phyloP scores from a whole-genome alignment of 164 flowering plant species.

The Vitis cinerea region DNA sequence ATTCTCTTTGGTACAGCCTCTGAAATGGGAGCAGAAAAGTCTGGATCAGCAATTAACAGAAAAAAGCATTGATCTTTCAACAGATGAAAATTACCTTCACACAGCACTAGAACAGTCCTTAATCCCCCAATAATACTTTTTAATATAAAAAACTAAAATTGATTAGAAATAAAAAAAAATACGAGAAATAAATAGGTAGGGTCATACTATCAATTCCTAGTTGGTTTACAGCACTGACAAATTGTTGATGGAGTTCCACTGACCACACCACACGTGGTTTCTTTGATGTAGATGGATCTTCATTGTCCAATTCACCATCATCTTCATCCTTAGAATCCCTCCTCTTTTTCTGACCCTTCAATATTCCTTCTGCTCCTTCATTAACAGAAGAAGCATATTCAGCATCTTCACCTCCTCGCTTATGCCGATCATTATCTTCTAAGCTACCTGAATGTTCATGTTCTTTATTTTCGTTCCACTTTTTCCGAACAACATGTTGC shows the following conservation, averaged over 20 bases:
- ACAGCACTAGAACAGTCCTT: not conserved
- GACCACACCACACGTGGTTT: conserved; percentile 97
- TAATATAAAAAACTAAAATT: not conserved
- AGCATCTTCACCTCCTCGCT: conserved; percentile 46
- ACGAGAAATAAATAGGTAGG: conserved; percentile 6
- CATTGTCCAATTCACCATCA: conserved; percentile 62
- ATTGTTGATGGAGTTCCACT: conserved; percentile 85
- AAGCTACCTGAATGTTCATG: conserved; percentile 54
- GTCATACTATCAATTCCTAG: conserved; percentile 90
- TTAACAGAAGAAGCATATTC: conserved; percentile 63
- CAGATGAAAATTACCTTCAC: not conserved
- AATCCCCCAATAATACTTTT: not conserved
- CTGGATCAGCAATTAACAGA: not conserved
- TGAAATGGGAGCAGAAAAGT: conserved; percentile 34
- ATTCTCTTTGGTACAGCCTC: conserved; percentile 96
- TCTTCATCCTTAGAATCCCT: conserved; percentile 62
- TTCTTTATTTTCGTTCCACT: conserved; percentile 55
- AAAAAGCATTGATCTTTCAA: not conserved
- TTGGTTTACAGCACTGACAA: conserved; percentile 87
- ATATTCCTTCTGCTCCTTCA: conserved; percentile 59
- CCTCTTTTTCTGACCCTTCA: conserved; percentile 53
- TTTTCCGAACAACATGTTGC: conserved; percentile 88
- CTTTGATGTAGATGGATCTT: conserved; percentile 67
- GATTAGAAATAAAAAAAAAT: not conserved
- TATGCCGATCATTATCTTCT: conserved; percentile 56